A percentile compares a stretch with the other conserved stretches of the same genome.
Evolutionary conservation across 768 basidiomycete species (phyloP).

Genomic region (Phylloporus sp.): DNA sequence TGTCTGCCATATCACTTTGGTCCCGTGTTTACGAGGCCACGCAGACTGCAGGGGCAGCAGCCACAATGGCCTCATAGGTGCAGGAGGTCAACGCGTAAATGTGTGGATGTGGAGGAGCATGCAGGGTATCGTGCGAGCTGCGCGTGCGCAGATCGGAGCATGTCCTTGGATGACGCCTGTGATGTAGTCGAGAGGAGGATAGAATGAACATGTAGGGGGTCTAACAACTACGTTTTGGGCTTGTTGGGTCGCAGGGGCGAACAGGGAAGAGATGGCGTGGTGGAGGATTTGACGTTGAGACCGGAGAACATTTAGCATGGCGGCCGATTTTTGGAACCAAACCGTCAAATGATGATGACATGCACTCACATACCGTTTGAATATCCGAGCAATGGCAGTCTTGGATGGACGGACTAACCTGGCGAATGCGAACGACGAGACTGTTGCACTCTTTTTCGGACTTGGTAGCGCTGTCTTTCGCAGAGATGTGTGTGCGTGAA

Average conservation of each 20-base stretch:
- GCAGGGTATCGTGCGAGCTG: conserved; percentile 51
- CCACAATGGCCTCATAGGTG: conserved; percentile 73
- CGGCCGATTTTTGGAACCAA: conserved; percentile 22
- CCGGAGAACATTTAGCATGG: conserved; percentile 22
- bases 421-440: background rate
- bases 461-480: too few species aligned
- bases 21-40: conserved; percentile 53
- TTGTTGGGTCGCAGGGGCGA: background rate
- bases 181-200: conserved; percentile 65
- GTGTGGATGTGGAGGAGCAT: conserved; percentile 71
- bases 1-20: conserved; percentile 62
- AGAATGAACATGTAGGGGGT: conserved; percentile 51
- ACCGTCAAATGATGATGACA: conserved; percentile 16
- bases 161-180: conserved; percentile 57
- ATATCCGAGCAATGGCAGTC: background rate
- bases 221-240: background rate
- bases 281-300: conserved; percentile 10
- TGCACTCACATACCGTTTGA: conserved; percentile 13
- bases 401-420: background rate
- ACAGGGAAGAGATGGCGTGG: background rate
- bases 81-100: conserved; percentile 70
- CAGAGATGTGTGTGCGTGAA: too few species aligned
- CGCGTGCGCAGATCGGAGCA: conserved; percentile 64
- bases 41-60: conserved; percentile 69
- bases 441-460: too few species aligned